Conservation (phyloP, 2,329 filamentous ascomycete genomes). For the Penicillium palitans region DNA sequence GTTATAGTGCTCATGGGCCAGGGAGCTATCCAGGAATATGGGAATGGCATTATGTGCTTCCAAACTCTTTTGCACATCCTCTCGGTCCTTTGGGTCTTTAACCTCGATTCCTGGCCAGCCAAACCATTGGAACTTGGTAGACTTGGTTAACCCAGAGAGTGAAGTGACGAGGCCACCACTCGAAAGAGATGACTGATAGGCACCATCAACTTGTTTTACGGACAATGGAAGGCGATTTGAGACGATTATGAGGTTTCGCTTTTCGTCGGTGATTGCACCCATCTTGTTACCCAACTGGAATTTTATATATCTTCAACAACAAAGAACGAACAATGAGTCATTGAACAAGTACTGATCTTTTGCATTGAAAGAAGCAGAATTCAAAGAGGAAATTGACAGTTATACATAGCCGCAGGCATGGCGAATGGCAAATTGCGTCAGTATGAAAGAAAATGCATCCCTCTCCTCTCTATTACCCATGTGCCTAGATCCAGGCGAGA, state of each 20-base stretch:
- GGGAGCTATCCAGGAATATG: slow-evolving; percentile 81
- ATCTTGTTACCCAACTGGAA: slow-evolving; percentile 3
- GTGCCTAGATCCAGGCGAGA: neutral
- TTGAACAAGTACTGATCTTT: neutral
- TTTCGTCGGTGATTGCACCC: slow-evolving; percentile 11
- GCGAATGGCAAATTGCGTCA: slow-evolving; percentile 23
- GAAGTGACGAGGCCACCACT: slow-evolving; percentile 90
- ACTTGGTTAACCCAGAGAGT: slow-evolving; percentile 81
- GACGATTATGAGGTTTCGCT: slow-evolving; percentile 62
- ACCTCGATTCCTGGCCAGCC: slow-evolving; percentile 92
- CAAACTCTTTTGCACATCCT: slow-evolving; percentile 68
- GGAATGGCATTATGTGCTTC: slow-evolving; percentile 80
- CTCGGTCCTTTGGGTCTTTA: slow-evolving; percentile 68
- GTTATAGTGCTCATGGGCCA: slow-evolving; percentile 92
- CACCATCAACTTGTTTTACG: slow-evolving; percentile 80
- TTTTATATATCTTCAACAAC: neutral
- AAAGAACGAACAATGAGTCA: neutral
- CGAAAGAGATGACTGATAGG: slow-evolving; percentile 83
- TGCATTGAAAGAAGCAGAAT: neutral
- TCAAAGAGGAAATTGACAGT: neutral
- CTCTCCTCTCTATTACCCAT: neutral
- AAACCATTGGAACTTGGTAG: slow-evolving; percentile 91
- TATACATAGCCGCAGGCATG: slow-evolving; percentile 16
- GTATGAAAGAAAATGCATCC: slow-evolving; percentile 10
- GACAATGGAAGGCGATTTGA: slow-evolving; percentile 92